phyloP scores from a whole-genome alignment of 208 protist species.

The Leishmania turanica region DNA sequence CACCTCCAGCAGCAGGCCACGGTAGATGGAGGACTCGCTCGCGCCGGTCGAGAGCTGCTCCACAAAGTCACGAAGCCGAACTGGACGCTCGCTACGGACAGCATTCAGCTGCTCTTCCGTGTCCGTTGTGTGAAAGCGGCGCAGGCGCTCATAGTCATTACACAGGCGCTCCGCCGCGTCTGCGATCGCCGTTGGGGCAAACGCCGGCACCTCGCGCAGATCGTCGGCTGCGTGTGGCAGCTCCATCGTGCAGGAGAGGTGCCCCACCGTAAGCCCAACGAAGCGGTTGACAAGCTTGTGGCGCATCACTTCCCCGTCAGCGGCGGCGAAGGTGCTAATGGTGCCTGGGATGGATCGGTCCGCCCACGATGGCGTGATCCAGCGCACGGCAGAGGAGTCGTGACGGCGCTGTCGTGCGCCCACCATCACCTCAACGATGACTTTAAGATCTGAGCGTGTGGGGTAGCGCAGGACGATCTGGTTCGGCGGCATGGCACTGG shows the following conservation, averaged over 20 bases:
- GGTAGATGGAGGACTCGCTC: slow-evolving; percentile 48
- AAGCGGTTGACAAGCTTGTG: slow-evolving; percentile 66
- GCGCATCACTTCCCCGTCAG: slow-evolving; percentile 52
- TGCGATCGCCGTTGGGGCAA: slow-evolving; percentile 14
- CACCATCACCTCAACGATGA: slow-evolving; percentile 63
- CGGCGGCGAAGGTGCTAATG: slow-evolving; percentile 48
- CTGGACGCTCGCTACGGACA: not conserved
- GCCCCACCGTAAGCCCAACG: slow-evolving; percentile 61
- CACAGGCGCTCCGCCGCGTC: slow-evolving; percentile 32
- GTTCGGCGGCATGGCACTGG: slow-evolving; percentile 22
- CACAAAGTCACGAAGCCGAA: slow-evolving; percentile 20
- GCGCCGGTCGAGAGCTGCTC: slow-evolving; percentile 31
- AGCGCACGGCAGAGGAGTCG: slow-evolving; percentile 57
- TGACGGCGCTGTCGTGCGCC: slow-evolving; percentile 51
- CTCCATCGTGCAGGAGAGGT: slow-evolving; percentile 54
- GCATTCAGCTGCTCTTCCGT: slow-evolving; percentile 9
- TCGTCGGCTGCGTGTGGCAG: slow-evolving; percentile 41
- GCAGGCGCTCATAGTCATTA: slow-evolving; percentile 29
- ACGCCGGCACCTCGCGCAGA: slow-evolving; percentile 29
- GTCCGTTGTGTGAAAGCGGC: slow-evolving; percentile 10
- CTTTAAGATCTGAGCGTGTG: slow-evolving; percentile 49
- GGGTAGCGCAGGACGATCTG: slow-evolving; percentile 57
- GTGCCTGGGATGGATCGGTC: slow-evolving; percentile 25
- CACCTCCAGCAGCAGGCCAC: slow-evolving; percentile 33
- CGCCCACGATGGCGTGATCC: slow-evolving; percentile 54